phyloP scores from a whole-genome alignment of 1,284 basidiomycete species.

The Moesziomyces globuligerus region DNA sequence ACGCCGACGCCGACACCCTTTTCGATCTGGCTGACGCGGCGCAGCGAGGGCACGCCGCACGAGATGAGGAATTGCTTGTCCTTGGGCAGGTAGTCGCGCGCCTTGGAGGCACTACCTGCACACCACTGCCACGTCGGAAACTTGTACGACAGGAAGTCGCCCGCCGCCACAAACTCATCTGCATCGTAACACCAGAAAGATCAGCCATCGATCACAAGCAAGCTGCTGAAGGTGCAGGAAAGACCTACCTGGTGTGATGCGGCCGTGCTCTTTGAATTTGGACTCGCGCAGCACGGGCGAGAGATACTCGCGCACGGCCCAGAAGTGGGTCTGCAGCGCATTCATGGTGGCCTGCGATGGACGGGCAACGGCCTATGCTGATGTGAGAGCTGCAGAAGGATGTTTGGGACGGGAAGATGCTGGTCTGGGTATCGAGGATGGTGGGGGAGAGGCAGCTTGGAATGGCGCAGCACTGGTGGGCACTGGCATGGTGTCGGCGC shows the following conservation, averaged over 20 bases:
- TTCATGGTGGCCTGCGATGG: slow-evolving; percentile 13
- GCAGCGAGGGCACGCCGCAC: slow-evolving; percentile 63
- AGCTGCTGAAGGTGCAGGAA: slow-evolving; percentile 4
- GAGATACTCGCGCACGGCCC: slow-evolving; percentile 94
- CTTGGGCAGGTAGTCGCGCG: slow-evolving; percentile 87
- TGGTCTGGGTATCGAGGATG: neutral
- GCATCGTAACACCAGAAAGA: neutral
- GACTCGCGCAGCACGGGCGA: slow-evolving; percentile 95
- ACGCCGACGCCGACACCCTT: slow-evolving; percentile 31
- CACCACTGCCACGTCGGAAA: slow-evolving; percentile 67
- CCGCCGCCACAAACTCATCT: slow-evolving; percentile 66
- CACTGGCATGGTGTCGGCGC: no score
- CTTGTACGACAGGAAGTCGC: slow-evolving; percentile 65
- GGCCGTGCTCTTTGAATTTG: slow-evolving; percentile 98
- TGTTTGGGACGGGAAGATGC: neutral
- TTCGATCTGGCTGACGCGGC: slow-evolving; percentile 60
- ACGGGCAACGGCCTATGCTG: neutral
- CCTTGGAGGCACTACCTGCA: slow-evolving; percentile 76
- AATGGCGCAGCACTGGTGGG: neutral
- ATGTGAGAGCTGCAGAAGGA: neutral
- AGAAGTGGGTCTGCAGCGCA: slow-evolving; percentile 77
- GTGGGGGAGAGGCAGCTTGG: slow-evolving; percentile 1
- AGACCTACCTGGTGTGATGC: slow-evolving; percentile 87
- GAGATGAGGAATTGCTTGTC: slow-evolving; percentile 94
- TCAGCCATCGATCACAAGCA: neutral